These are phyloP conservation scores for Notholithocarpus densiflorus DNA, from an alignment of 306 rosid genomes.

Conservation along the genomic window DNA sequence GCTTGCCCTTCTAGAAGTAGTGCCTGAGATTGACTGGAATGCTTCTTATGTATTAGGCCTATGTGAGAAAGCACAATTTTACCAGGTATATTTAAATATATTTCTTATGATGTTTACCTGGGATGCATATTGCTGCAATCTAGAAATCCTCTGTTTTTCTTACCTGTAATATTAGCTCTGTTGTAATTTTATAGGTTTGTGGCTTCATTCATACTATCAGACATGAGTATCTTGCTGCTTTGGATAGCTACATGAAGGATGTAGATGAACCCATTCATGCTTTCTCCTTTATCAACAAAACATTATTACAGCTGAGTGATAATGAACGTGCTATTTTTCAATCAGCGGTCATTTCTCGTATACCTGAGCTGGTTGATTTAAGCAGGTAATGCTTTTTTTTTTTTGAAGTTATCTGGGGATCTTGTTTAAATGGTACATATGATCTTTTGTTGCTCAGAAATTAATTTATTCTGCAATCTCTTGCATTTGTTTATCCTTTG, in stretches of 20 bases:
- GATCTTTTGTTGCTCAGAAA: background rate
- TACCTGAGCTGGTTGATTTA: slow-evolving; percentile 68
- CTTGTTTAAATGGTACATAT: background rate
- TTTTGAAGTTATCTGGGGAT: background rate
- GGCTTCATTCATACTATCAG: slow-evolving; percentile 75
- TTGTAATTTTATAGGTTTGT: slow-evolving; percentile 63
- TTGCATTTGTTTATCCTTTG: slow-evolving; percentile 22
- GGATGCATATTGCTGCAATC: slow-evolving; percentile 23
- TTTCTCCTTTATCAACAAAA: slow-evolving; percentile 76
- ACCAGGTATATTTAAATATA: slow-evolving; percentile 52
- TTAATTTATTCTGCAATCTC: slow-evolving; percentile 11
- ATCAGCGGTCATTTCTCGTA: slow-evolving; percentile 63
- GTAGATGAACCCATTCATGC: slow-evolving; percentile 80
- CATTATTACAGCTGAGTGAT: slow-evolving; percentile 48
- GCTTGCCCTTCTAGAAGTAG: slow-evolving; percentile 76
- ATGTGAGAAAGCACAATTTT: slow-evolving; percentile 71
- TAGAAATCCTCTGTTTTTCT: slow-evolving; percentile 9
- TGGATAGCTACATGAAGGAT: slow-evolving; percentile 91
- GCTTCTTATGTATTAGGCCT: slow-evolving; percentile 60
- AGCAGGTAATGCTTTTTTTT: slow-evolving; percentile 53
- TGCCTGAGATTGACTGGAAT: slow-evolving; percentile 81
- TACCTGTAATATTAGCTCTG: slow-evolving; percentile 19
- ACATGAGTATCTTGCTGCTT: slow-evolving; percentile 68
- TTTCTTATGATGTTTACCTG: slow-evolving; percentile 15
- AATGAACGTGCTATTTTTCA: slow-evolving; percentile 47